These are phyloP conservation scores for Leishmania turanica DNA, from an alignment of 208 protist genomes.

Conservation along the genomic window DNA sequence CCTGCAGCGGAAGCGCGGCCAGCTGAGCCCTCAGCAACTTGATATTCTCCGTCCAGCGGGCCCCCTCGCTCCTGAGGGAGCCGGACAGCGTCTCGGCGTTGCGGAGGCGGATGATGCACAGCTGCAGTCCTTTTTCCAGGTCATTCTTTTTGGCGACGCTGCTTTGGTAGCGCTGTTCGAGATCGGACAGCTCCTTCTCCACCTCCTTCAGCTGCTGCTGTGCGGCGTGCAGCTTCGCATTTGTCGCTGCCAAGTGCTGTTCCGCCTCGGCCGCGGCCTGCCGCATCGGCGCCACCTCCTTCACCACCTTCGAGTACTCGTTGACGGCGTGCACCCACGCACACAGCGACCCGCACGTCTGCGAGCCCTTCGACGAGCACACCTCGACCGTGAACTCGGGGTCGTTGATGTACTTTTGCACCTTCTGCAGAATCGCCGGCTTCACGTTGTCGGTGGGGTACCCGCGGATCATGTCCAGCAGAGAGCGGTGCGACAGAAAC, in stretches of 20 bases:
- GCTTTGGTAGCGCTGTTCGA: conserved; percentile 89
- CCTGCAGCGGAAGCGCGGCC: conserved; percentile 89
- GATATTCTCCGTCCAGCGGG: conserved; percentile 95
- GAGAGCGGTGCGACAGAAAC: conserved; percentile 91
- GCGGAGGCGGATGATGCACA: conserved; percentile 89
- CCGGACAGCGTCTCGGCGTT: conserved; percentile 95
- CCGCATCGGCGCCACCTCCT: conserved; percentile 95
- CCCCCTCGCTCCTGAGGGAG: conserved; percentile 94
- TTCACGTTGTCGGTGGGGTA: conserved; percentile 97
- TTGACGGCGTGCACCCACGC: conserved; percentile 97
- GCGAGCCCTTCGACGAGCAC: conserved; percentile 91
- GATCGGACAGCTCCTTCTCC: conserved; percentile 89
- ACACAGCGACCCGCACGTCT: conserved; percentile 96
- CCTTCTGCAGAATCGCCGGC: conserved; percentile 80
- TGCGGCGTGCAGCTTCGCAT: conserved; percentile 88
- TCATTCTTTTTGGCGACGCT: conserved; percentile 91
- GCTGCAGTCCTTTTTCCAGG: conserved; percentile 84
- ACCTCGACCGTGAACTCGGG: conserved; percentile 96
- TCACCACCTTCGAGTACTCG: conserved; percentile 95
- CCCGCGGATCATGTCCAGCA: conserved; percentile 94
- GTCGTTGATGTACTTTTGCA: conserved; percentile 94
- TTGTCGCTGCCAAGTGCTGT: conserved; percentile 83
- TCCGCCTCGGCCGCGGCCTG: conserved; percentile 91
- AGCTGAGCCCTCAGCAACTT: conserved; percentile 67
- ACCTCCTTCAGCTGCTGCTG: conserved; percentile 91